Conservation (phyloP, 768 basidiomycete genomes). For the Fibroporia radiculosa region DNA sequence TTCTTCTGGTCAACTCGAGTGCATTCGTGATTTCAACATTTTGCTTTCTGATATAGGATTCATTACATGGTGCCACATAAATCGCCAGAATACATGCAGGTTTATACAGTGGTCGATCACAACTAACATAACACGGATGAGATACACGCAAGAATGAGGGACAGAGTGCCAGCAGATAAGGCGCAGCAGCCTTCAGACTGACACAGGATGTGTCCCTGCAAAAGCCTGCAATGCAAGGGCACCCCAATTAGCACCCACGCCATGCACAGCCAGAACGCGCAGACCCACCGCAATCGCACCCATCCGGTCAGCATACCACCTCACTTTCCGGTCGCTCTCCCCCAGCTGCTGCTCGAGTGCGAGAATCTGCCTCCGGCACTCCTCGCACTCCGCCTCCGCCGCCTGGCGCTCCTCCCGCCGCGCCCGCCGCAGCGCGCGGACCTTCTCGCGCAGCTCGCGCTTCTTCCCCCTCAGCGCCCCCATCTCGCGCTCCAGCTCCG, state of each 20-base stretch:
- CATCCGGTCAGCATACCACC: not conserved
- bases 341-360: not conserved
- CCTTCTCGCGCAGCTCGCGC: not conserved
- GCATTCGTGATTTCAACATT: not conserved
- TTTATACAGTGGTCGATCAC: not conserved
- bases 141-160: no score
- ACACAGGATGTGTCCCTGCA: not conserved
- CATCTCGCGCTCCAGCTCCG: no score
- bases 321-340: not conserved
- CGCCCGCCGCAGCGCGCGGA: not conserved
- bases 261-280: no score
- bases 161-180: not conserved
- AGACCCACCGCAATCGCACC: not conserved
- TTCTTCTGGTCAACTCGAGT: no score
- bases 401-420: not conserved
- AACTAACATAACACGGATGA: not conserved
- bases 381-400: not conserved
- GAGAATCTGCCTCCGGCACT: not conserved
- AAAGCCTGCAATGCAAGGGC: not conserved
- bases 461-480: no score
- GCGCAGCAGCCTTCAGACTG: not conserved
- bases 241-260: no score
- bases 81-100: not conserved
- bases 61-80: not conserved
- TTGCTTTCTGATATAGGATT: not conserved